phyloP scores from a whole-genome alignment of 225 moss, liverwort and hornwort genomes.

The Climacium dendroides region DNA sequence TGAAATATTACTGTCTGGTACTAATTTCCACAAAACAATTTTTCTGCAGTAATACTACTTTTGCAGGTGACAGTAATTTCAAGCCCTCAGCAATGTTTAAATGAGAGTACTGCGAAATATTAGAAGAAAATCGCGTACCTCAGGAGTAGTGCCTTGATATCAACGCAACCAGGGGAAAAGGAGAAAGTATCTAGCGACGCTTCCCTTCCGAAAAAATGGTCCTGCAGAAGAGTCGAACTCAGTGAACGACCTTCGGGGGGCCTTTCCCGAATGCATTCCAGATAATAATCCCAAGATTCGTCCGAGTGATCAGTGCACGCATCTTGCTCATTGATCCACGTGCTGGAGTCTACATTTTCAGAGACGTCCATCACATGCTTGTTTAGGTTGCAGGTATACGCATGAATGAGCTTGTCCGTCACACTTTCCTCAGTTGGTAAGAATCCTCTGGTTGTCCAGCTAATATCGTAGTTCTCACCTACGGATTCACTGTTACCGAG shows the following conservation, averaged over 20 bases:
- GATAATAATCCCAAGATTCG: slow-evolving; percentile 10
- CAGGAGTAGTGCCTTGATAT: slow-evolving; percentile 20
- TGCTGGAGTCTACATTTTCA: slow-evolving; percentile 24
- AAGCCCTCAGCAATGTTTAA: neutral
- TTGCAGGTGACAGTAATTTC: neutral
- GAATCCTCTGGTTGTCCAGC: slow-evolving; percentile 12
- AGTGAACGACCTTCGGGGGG: neutral
- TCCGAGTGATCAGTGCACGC: slow-evolving; percentile 36
- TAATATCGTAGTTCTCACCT: slow-evolving; percentile 20
- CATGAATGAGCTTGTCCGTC: slow-evolving; percentile 28
- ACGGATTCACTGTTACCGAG: neutral
- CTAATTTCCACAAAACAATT: neutral
- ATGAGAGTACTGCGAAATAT: neutral
- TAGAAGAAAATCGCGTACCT: neutral
- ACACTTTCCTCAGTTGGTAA: slow-evolving; percentile 19
- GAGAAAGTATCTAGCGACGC: slow-evolving; percentile 13
- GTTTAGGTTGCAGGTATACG: slow-evolving; percentile 26
- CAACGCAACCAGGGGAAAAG: slow-evolving; percentile 19
- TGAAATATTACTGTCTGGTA: neutral
- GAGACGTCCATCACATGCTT: slow-evolving; percentile 25
- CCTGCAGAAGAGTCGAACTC: slow-evolving; percentile 1
- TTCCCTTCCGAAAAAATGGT: slow-evolving; percentile 11
- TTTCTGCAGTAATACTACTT: neutral
- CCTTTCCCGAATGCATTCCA: slow-evolving; percentile 4
- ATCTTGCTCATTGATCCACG: slow-evolving; percentile 22